phyloP scores from a whole-genome alignment of 2,329 filamentous ascomycete genomes.

The Stachybotrys elegans region DNA sequence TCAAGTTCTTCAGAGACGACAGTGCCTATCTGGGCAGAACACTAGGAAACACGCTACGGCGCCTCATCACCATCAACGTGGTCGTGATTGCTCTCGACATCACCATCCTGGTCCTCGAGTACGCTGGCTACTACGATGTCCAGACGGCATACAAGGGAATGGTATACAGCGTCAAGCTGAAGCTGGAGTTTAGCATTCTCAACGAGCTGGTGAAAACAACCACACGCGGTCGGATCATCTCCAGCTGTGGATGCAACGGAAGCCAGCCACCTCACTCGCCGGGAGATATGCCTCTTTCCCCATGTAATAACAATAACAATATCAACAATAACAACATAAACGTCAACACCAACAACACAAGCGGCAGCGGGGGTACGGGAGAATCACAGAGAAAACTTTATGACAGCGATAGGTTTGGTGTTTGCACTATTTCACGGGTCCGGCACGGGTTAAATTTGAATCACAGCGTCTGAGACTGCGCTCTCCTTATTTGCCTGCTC shows the following conservation, averaged over 20 bases:
- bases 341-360: too few species aligned
- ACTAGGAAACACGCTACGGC: constrained; percentile 12
- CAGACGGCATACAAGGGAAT: constrained; percentile 28
- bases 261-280: neutral
- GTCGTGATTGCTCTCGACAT: constrained; percentile 38
- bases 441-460: too few species aligned
- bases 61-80: constrained; percentile 35
- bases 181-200: constrained; percentile 30
- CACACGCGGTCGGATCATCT: neutral
- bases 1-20: neutral
- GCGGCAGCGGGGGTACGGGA: too few species aligned
- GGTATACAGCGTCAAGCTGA: constrained; percentile 31
- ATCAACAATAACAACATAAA: neutral
- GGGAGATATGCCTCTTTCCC: neutral
- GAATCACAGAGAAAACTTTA: too few species aligned
- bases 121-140: constrained; percentile 21
- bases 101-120: constrained; percentile 26
- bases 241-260: neutral
- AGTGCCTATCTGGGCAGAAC: neutral
- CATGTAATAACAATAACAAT: neutral
- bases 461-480: too few species aligned
- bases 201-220: constrained; percentile 26
- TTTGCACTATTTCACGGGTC: neutral
- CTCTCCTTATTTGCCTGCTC: too few species aligned
- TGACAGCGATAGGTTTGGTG: neutral